Percentiles rank a stretch among this genome's conserved stretches.
Conservation (phyloP, 257 asterid species). For the Linderniella brevidens region DNA sequence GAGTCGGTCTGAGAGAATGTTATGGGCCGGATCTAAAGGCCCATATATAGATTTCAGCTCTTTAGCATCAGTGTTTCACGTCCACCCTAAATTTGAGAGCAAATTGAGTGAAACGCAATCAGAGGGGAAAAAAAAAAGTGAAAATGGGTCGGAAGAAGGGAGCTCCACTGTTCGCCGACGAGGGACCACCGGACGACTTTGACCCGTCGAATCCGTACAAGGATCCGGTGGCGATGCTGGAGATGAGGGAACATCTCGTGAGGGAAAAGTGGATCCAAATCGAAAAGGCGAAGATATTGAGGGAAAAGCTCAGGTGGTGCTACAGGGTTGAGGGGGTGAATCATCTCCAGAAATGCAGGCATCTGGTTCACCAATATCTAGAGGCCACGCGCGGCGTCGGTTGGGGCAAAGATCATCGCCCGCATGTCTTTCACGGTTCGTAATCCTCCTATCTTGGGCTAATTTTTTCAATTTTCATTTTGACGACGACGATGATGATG, state of each 20-base stretch:
- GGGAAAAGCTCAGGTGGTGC: slow-evolving; percentile 88
- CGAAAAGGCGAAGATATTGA: slow-evolving; percentile 87
- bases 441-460: too few species aligned
- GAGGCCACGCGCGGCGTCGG: slow-evolving; percentile 92
- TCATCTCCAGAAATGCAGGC: slow-evolving; percentile 92
- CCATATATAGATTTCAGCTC: too few species aligned
- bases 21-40: too few species aligned
- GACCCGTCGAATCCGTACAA: slow-evolving; percentile 79
- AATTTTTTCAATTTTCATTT: too few species aligned
- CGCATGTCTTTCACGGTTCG: slow-evolving; percentile 59
- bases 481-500: too few species aligned
- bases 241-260: slow-evolving; percentile 87
- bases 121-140: neutral
- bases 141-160: slow-evolving; percentile 84
- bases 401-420: slow-evolving; percentile 95
- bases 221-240: slow-evolving; percentile 85
- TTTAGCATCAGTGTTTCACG: too few species aligned
- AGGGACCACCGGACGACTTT: slow-evolving; percentile 78
- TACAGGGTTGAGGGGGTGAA: slow-evolving; percentile 79
- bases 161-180: slow-evolving; percentile 36
- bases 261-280: slow-evolving; percentile 94
- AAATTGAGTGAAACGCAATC: too few species aligned
- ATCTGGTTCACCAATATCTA: slow-evolving; percentile 78
- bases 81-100: too few species aligned
- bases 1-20: too few species aligned